Conservation (phyloP, 441 rosid genomes). For the Daphne laureola region DNA sequence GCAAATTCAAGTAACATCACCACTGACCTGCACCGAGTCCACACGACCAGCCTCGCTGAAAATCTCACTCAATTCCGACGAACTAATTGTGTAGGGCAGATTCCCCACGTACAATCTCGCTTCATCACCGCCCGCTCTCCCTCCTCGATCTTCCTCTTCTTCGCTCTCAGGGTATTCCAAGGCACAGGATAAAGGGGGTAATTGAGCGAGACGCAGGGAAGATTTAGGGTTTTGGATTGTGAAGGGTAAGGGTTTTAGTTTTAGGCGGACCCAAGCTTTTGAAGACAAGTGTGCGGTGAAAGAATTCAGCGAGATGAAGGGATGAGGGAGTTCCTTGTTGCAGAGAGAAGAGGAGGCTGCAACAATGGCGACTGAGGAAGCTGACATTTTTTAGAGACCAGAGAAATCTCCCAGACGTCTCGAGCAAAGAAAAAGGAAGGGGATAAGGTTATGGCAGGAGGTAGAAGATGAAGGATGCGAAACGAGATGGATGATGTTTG, state of each 20-base stretch:
- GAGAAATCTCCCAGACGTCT: neutral
- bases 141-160: slow-evolving; percentile 20
- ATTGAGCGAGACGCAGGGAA: slow-evolving; percentile 20
- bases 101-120: slow-evolving; percentile 80
- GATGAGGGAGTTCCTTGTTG: slow-evolving; percentile 18
- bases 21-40: slow-evolving; percentile 56
- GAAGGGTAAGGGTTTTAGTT: slow-evolving; percentile 39
- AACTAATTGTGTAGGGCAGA: slow-evolving; percentile 65
- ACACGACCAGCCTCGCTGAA: slow-evolving; percentile 76
- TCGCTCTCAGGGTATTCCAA: slow-evolving; percentile 27
- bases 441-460: slow-evolving; percentile 5
- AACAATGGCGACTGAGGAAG: slow-evolving; percentile 38
- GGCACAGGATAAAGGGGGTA: slow-evolving; percentile 28
- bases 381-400: slow-evolving; percentile 17
- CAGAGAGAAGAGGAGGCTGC: slow-evolving; percentile 28
- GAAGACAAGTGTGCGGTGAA: slow-evolving; percentile 17
- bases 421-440: neutral
- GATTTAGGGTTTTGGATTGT: slow-evolving; percentile 20
- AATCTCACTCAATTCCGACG: slow-evolving; percentile 49
- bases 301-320: slow-evolving; percentile 14
- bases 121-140: slow-evolving; percentile 32
- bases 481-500: too few relatives aligned
- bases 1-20: neutral
- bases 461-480: too few relatives aligned
- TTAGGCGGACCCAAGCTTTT: slow-evolving; percentile 22